Conservation (phyloP, 2,329 filamentous ascomycete genomes). For the Ascosphaera apis region DNA sequence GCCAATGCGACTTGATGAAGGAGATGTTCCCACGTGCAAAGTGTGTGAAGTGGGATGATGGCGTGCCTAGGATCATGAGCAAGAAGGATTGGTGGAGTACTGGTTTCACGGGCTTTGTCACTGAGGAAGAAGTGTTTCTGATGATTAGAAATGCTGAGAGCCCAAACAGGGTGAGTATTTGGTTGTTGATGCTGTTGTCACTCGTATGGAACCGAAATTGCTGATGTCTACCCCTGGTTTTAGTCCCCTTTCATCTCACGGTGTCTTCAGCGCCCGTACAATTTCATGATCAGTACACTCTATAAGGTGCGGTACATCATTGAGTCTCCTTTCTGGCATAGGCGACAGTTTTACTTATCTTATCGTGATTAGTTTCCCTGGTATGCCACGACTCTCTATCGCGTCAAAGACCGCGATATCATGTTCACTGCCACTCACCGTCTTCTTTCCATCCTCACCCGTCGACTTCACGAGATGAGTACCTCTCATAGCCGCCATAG, state of each 20-base stretch:
- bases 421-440: slow-evolving; percentile 22
- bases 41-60: slow-evolving; percentile 23
- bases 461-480: too few species aligned
- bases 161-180: slow-evolving; percentile 24
- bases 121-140: slow-evolving; percentile 25
- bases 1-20: slow-evolving; percentile 25
- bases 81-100: slow-evolving; percentile 22
- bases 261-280: slow-evolving; percentile 29
- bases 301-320: slow-evolving; percentile 20
- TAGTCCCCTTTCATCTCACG: slow-evolving; percentile 27
- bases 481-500: too few species aligned
- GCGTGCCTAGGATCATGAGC: slow-evolving; percentile 12
- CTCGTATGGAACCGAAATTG: too few species aligned
- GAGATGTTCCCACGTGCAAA: slow-evolving; percentile 29
- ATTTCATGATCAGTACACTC: slow-evolving; percentile 27
- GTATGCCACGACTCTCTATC: slow-evolving; percentile 22
- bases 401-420: slow-evolving; percentile 22
- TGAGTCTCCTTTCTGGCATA: neutral
- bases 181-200: too few species aligned
- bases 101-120: slow-evolving; percentile 29
- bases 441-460: too few species aligned
- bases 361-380: slow-evolving; percentile 26
- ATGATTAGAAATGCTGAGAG: slow-evolving; percentile 25
- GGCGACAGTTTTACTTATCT: slow-evolving; percentile 3
- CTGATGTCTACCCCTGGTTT: slow-evolving; percentile 1